Conservation (phyloP, 257 asterid genomes). For the Jaltomata sinuosa region DNA sequence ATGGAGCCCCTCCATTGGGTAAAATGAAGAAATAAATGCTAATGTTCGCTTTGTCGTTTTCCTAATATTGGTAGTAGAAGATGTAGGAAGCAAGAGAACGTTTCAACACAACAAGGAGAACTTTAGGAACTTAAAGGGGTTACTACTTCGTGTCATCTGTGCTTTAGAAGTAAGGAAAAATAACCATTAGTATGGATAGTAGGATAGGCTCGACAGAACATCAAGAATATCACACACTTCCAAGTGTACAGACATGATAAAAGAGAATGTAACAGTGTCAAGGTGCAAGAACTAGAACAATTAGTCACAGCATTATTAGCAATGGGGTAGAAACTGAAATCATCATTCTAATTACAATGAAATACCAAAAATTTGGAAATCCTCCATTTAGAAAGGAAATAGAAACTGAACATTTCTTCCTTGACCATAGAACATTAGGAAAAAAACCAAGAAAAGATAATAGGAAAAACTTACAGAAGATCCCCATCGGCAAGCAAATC, state of each 20-base stretch:
- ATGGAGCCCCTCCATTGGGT: neutral
- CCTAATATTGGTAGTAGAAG: neutral
- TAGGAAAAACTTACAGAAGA: constrained; percentile 46
- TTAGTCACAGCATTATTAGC: neutral
- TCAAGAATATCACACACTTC: neutral
- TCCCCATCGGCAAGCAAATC: constrained; percentile 94
- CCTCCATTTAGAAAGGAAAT: neutral
- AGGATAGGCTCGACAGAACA: neutral
- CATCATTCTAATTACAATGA: neutral
- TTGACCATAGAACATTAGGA: neutral
- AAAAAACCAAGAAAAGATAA: neutral
- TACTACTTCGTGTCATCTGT: neutral
- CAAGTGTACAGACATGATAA: neutral
- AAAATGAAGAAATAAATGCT: neutral
- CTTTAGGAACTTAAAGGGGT: neutral
- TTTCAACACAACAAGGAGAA: neutral
- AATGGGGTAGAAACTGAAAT: neutral
- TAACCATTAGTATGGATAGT: neutral
- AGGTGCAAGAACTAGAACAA: neutral
- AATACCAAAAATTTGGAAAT: neutral
- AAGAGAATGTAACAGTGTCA: neutral
- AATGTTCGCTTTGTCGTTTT: neutral
- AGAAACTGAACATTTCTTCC: neutral
- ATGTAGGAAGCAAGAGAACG: neutral
- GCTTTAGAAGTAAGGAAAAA: neutral